phyloP scores from a whole-genome alignment of 371 early-diverging fungal genomes.

The Saksenaea oblongispora region DNA sequence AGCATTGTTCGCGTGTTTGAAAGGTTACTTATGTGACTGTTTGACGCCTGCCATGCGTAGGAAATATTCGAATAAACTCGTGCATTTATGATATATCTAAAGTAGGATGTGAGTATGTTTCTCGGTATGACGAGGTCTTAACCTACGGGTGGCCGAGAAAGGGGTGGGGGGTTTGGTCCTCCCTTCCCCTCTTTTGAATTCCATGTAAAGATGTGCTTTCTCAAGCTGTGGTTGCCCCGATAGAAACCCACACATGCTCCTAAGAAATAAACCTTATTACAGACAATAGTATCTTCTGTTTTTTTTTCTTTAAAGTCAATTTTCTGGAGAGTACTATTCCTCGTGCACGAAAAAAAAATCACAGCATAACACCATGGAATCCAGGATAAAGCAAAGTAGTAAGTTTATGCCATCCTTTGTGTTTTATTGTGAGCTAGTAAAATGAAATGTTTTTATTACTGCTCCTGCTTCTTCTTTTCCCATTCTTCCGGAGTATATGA shows the following conservation, averaged over 20 bases:
- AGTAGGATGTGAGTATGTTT: background rate
- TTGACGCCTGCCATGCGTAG: no score
- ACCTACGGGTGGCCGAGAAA: background rate
- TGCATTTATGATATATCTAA: background rate
- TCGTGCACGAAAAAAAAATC: background rate
- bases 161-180: background rate
- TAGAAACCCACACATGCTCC: background rate
- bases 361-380: background rate
- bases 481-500: constrained; percentile 75
- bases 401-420: background rate
- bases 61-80: no score
- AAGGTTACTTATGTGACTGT: no score
- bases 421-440: background rate
- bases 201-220: background rate
- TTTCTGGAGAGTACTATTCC: background rate
- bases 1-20: no score
- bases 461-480: constrained; percentile 40
- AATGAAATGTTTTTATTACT: constrained; percentile 5
- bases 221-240: background rate
- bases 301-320: background rate
- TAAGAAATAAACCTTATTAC: background rate
- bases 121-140: background rate
- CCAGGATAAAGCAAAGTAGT: background rate
- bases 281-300: background rate
- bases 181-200: background rate